Evolutionary conservation across 331 rosid species (phyloP).

Genomic region (Acacia pycnantha): DNA sequence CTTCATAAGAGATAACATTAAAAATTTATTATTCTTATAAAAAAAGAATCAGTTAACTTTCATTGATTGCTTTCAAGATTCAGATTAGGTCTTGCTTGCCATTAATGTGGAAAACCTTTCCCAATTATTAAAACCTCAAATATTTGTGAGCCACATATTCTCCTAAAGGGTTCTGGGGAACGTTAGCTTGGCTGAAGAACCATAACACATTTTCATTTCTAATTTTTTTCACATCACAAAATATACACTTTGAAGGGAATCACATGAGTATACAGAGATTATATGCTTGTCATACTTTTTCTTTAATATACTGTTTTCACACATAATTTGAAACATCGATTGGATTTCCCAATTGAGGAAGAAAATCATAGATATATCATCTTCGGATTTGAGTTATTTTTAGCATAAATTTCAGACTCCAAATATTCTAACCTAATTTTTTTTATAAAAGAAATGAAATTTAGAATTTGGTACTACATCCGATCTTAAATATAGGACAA

Average conservation of each 20-base stretch:
- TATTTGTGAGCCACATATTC: slow-evolving; percentile 37
- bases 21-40: background rate
- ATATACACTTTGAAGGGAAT: too few species aligned
- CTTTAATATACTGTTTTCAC: background rate
- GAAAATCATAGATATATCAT: background rate
- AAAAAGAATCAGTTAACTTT: background rate
- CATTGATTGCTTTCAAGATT: background rate
- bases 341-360: background rate
- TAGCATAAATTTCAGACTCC: background rate
- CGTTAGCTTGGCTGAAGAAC: slow-evolving; percentile 26
- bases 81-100: too few species aligned
- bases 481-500: too few species aligned
- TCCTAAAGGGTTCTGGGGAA: slow-evolving; percentile 1
- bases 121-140: background rate
- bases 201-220: background rate
- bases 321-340: background rate
- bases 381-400: background rate
- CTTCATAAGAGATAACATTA: background rate
- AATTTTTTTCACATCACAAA: too few species aligned
- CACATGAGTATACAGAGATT: too few species aligned
- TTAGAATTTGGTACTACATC: too few species aligned
- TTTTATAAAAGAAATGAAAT: too few species aligned
- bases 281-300: background rate
- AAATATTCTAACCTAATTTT: background rate
- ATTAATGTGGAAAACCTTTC: background rate